A percentile compares a stretch with the other conserved stretches of the same genome.
Conservation (phyloP, 495 filamentous ascomycete species). For the Schizothecium vesticola region DNA sequence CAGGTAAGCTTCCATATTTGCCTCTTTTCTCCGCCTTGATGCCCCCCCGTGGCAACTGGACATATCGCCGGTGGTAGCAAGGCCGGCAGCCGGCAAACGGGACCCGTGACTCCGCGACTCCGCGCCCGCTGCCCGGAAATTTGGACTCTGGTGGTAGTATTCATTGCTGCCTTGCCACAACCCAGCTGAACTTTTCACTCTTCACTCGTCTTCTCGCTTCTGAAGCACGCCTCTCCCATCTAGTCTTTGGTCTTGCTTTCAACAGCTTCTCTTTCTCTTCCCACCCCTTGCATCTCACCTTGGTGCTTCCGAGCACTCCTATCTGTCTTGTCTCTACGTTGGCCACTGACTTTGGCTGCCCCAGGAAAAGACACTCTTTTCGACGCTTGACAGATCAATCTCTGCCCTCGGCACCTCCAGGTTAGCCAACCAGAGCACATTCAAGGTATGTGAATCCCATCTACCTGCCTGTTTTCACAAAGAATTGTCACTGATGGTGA, state of each 20-base stretch:
- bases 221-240: neutral
- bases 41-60: neutral
- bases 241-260: neutral
- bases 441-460: conserved; percentile 32
- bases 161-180: neutral
- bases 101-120: neutral
- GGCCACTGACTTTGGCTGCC: neutral
- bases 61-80: neutral
- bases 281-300: neutral
- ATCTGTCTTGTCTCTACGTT: neutral
- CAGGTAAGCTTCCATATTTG: conserved; percentile 10
- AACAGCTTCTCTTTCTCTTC: neutral
- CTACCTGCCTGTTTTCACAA: neutral
- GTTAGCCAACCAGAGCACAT: conserved; percentile 43
- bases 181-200: neutral
- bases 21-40: neutral
- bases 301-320: neutral
- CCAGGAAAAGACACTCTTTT: neutral
- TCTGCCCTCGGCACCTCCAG: conserved; percentile 43
- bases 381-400: conserved; percentile 38
- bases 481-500: conserved; percentile 29
- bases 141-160: neutral
- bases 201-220: neutral
- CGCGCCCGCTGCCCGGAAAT: neutral
- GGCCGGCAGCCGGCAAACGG: neutral